These are phyloP conservation scores for Diphasiastrum complanatum DNA, from an alignment of 83 land plant species.

Conservation along the genomic window DNA sequence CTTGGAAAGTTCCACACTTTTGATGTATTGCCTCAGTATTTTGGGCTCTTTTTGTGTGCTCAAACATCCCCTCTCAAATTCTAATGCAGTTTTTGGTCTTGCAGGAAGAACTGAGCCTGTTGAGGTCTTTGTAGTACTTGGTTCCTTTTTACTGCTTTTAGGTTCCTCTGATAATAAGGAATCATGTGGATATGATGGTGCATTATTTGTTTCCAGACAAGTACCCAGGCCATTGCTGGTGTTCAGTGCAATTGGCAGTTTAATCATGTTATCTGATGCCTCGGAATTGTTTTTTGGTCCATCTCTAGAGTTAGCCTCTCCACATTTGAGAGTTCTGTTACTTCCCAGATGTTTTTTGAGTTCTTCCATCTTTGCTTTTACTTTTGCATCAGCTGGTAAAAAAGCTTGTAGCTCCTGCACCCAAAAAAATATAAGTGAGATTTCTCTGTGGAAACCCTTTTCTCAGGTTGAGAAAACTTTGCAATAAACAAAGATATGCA, in stretches of 20 bases:
- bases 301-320: no score
- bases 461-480: no score
- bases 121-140: background rate
- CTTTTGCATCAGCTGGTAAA: slow-evolving; percentile 7
- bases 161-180: no score
- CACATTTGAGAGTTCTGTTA: no score
- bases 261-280: no score
- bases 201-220: no score
- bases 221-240: no score
- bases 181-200: no score
- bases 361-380: background rate
- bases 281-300: no score
- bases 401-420: slow-evolving; percentile 1
- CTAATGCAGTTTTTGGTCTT: slow-evolving; percentile 22
- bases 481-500: slow-evolving; percentile 3
- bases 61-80: slow-evolving; percentile 22
- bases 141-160: slow-evolving; percentile 1
- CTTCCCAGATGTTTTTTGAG: background rate
- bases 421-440: no score
- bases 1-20: slow-evolving; percentile 2
- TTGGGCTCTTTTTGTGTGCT: slow-evolving; percentile 1
- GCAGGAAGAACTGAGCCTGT: background rate
- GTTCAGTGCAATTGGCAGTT: no score
- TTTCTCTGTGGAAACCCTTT: no score
- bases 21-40: slow-evolving; percentile 16